Evolutionary conservation across 306 rosid genomes (phyloP).

Genomic region (Glycine soja): DNA sequence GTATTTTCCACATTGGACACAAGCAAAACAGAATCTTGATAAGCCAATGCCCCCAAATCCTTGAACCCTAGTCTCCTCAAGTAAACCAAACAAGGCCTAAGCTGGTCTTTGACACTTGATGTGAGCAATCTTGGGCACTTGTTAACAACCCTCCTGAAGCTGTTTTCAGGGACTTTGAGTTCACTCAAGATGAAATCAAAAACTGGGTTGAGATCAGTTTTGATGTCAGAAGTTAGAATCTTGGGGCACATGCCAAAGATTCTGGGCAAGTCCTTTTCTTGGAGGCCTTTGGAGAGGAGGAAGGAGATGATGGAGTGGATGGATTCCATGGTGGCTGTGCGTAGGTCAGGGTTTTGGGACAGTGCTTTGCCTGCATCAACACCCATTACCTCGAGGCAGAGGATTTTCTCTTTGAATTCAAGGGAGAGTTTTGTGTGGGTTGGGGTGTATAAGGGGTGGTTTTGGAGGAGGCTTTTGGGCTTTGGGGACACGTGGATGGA

Average conservation of each 20-base stretch:
- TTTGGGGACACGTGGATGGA: conserved; percentile 53
- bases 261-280: conserved; percentile 67
- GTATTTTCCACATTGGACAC: conserved; percentile 85
- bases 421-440: conserved; percentile 65
- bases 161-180: conserved; percentile 68
- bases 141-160: conserved; percentile 68
- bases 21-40: conserved; percentile 69
- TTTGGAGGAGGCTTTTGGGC: conserved; percentile 72
- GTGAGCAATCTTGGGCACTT: conserved; percentile 89
- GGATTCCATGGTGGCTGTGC: conserved; percentile 62
- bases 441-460: conserved; percentile 72
- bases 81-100: conserved; percentile 72
- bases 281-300: conserved; percentile 82
- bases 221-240: conserved; percentile 72
- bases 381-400: conserved; percentile 92
- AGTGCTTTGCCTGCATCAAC: conserved; percentile 88
- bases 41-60: conserved; percentile 71
- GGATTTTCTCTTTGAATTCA: conserved; percentile 85
- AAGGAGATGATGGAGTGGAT: conserved; percentile 70
- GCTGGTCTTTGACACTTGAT: conserved; percentile 80
- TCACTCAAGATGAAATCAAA: conserved; percentile 69
- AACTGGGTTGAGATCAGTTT: conserved; percentile 77
- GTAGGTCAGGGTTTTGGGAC: conserved; percentile 77
- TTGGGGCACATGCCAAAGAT: conserved; percentile 93
- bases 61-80: conserved; percentile 79